Conservation (phyloP, 768 basidiomycete species). For the Phallus indusiatus region DNA sequence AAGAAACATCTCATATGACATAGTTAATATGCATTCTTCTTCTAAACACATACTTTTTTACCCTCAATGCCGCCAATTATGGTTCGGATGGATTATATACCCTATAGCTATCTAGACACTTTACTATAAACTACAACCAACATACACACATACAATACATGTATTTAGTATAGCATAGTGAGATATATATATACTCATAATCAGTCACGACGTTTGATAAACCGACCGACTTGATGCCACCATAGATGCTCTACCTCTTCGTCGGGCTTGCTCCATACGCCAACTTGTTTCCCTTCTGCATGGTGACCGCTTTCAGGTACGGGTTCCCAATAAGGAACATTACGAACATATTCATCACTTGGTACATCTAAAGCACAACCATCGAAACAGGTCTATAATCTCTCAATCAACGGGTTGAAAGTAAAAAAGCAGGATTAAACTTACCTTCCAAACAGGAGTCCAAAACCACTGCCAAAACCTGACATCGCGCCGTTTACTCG, state of each 20-base stretch:
- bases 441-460: slow-evolving; percentile 56
- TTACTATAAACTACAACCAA: too few species aligned
- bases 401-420: background rate
- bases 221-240: slow-evolving; percentile 49
- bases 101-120: too few species aligned
- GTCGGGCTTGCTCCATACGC: slow-evolving; percentile 37
- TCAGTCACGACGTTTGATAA: slow-evolving; percentile 31
- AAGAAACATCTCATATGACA: too few species aligned
- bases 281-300: slow-evolving; percentile 23
- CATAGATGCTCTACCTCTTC: slow-evolving; percentile 52
- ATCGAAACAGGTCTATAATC: slow-evolving; percentile 1
- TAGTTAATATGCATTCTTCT: too few species aligned
- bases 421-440: slow-evolving; percentile 6
- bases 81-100: too few species aligned
- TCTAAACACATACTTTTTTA: too few species aligned
- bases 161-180: too few species aligned
- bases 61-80: too few species aligned
- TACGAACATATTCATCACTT: slow-evolving; percentile 6
- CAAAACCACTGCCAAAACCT: slow-evolving; percentile 68
- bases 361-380: slow-evolving; percentile 3
- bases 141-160: too few species aligned
- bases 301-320: slow-evolving; percentile 18
- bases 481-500: slow-evolving; percentile 40
- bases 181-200: background rate
- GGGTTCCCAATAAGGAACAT: slow-evolving; percentile 1